Evolutionary conservation across 345 rosid genomes (phyloP).

Genomic region (Moricandia arvensis): DNA sequence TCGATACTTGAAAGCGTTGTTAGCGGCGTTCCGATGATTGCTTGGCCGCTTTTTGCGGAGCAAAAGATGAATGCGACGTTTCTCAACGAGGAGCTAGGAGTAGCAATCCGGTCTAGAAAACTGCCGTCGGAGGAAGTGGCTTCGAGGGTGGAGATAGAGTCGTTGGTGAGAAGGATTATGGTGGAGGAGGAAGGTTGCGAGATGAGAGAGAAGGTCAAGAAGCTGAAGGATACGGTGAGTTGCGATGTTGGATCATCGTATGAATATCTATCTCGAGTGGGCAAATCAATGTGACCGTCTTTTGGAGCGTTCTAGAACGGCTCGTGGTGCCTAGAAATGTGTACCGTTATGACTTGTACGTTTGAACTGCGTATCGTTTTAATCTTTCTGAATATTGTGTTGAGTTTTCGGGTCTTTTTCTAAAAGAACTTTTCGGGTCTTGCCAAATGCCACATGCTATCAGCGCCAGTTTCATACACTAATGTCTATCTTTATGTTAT

Average conservation of each 20-base stretch:
- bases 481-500: not conserved
- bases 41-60: constrained; percentile 46
- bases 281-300: not conserved
- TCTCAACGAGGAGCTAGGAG: constrained; percentile 54
- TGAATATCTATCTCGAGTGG: constrained; percentile 20
- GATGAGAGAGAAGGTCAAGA: constrained; percentile 46
- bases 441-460: not conserved
- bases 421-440: not conserved
- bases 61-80: constrained; percentile 35
- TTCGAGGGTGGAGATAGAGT: constrained; percentile 39
- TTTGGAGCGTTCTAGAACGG: constrained; percentile 8
- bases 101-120: constrained; percentile 21
- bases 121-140: constrained; percentile 22
- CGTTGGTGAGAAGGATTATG: constrained; percentile 44
- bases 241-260: constrained; percentile 14
- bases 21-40: constrained; percentile 53
- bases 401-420: not conserved
- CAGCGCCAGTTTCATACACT: not conserved
- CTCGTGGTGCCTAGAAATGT: constrained; percentile 4
- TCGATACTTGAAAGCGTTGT: constrained; percentile 52
- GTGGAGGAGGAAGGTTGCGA: constrained; percentile 41
- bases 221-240: constrained; percentile 20
- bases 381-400: not conserved
- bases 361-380: not conserved
- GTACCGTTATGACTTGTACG: not conserved